A percentile compares a stretch with the other conserved stretches of the same genome.
Evolutionary conservation across 2,329 filamentous ascomycete genomes (phyloP).

Genomic region (Colletotrichum theobromicola): DNA sequence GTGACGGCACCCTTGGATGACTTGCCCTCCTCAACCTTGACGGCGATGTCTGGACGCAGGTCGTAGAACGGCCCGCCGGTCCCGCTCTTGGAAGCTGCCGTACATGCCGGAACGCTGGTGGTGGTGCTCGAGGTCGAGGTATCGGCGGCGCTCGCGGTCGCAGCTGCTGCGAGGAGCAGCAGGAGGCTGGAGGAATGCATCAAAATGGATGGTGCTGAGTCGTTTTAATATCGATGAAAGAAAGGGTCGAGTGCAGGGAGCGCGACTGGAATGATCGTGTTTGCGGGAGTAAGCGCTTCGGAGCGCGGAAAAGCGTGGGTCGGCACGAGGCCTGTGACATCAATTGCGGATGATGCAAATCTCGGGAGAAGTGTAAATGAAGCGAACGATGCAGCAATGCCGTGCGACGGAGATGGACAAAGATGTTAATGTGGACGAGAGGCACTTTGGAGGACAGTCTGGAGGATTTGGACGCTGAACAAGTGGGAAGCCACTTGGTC

Average conservation of each 20-base stretch:
- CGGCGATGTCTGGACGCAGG: slow-evolving; percentile 59
- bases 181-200: slow-evolving; percentile 29
- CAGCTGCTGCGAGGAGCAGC: slow-evolving; percentile 38
- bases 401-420: neutral
- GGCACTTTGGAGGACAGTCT: neutral
- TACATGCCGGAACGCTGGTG: slow-evolving; percentile 54
- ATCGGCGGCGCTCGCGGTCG: slow-evolving; percentile 34
- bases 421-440: neutral
- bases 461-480: neutral
- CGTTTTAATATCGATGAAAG: neutral
- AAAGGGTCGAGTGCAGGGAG: neutral
- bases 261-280: neutral
- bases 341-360: neutral
- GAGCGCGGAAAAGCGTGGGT: neutral
- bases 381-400: neutral
- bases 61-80: slow-evolving; percentile 63
- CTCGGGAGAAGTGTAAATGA: neutral
- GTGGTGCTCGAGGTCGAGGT: slow-evolving; percentile 38
- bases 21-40: slow-evolving; percentile 48
- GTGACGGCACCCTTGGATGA: slow-evolving; percentile 45
- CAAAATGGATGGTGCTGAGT: slow-evolving; percentile 27
- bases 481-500: slow-evolving; percentile 4
- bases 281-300: neutral
- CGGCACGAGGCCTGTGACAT: neutral
- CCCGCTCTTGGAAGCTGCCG: slow-evolving; percentile 59